Conservation (phyloP, 2,329 filamentous ascomycete species). For the Teratosphaeria pseudoeucalypti region DNA sequence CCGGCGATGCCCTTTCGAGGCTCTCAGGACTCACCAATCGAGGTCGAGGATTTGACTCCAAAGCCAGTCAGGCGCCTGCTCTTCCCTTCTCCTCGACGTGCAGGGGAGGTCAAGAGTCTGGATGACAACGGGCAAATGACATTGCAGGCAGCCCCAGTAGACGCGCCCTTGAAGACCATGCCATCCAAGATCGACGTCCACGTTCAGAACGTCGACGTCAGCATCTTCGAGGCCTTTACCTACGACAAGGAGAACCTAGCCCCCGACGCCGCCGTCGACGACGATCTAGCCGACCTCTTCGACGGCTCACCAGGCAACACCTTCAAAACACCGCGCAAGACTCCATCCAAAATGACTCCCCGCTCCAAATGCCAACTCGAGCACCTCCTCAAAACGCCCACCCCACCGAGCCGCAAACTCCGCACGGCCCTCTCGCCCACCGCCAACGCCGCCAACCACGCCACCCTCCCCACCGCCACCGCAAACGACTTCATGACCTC, state of each 20-base stretch:
- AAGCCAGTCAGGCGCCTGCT: conserved; percentile 59
- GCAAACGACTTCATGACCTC: conserved; percentile 27
- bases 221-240: conserved; percentile 28
- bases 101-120: conserved; percentile 51
- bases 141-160: conserved; percentile 7
- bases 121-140: conserved; percentile 33
- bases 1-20: conserved; percentile 42
- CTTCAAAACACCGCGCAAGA: conserved; percentile 50
- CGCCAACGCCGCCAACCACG: conserved; percentile 16
- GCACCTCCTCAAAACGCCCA: conserved; percentile 38
- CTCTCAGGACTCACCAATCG: conserved; percentile 37
- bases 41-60: conserved; percentile 45
- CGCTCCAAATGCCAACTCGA: conserved; percentile 34
- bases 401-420: conserved; percentile 27
- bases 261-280: conserved; percentile 33
- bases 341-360: conserved; percentile 47
- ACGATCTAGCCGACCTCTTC: conserved; percentile 53
- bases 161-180: conserved; percentile 6
- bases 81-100: conserved; percentile 66
- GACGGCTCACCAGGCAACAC: conserved; percentile 48
- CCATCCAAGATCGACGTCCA: conserved; percentile 8
- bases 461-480: neutral
- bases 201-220: conserved; percentile 11
- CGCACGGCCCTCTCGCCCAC: conserved; percentile 21
- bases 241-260: conserved; percentile 50